phyloP scores from a whole-genome alignment of 768 basidiomycete species.

The Trametes coccinea region DNA sequence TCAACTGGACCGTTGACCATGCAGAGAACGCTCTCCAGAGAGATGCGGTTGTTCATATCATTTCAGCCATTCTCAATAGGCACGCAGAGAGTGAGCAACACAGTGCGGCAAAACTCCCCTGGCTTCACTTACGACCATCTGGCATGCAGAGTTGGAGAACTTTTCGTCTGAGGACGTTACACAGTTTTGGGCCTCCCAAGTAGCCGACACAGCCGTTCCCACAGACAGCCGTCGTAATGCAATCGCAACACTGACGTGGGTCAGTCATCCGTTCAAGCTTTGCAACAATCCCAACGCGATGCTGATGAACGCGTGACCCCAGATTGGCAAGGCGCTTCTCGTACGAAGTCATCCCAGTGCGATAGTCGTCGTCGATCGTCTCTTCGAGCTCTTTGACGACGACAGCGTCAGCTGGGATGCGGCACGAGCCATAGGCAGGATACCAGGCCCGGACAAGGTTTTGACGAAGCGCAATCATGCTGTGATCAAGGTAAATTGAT shows the following conservation, averaged over 20 bases:
- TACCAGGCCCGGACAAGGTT: conserved; percentile 60
- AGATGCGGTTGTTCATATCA: conserved; percentile 53
- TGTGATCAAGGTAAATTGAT: conserved; percentile 61
- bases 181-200: conserved; percentile 49
- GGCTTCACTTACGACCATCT: neutral
- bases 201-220: conserved; percentile 38
- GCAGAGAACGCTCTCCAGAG: conserved; percentile 53
- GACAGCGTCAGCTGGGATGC: conserved; percentile 65
- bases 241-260: conserved; percentile 70
- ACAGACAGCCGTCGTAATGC: conserved; percentile 48
- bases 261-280: conserved; percentile 34
- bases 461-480: conserved; percentile 80
- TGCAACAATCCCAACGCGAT: neutral
- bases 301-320: neutral
- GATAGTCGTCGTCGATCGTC: conserved; percentile 52
- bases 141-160: conserved; percentile 42
- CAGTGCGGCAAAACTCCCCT: neutral
- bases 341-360: conserved; percentile 69
- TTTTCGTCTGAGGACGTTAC: conserved; percentile 48
- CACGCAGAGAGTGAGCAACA: conserved; percentile 57
- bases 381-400: conserved; percentile 76
- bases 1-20: conserved; percentile 58
- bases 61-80: conserved; percentile 80
- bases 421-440: conserved; percentile 70
- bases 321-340: conserved; percentile 82